Evolutionary conservation across 768 basidiomycete genomes (phyloP).

Genomic region (Cyclocybe aegerita): DNA sequence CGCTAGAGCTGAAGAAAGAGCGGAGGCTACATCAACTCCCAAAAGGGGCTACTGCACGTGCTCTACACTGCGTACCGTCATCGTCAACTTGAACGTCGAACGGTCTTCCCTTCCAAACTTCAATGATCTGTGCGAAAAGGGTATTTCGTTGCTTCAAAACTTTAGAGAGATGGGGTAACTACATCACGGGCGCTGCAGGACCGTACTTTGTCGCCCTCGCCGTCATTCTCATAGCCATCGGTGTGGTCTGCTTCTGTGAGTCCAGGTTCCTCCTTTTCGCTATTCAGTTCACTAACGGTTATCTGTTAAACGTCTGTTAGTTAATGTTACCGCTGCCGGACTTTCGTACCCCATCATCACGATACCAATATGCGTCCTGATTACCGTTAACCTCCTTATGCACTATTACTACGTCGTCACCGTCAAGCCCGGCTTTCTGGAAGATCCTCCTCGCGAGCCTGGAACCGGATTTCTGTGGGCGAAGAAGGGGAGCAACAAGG

Average conservation of each 20-base stretch:
- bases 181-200: too few relatives aligned
- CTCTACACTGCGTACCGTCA: too few relatives aligned
- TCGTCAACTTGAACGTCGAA: too few relatives aligned
- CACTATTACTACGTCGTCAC: slow-evolving; percentile 90
- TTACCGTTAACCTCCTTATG: slow-evolving; percentile 70
- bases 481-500: slow-evolving; percentile 24
- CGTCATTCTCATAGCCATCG: too few relatives aligned
- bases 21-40: too few relatives aligned
- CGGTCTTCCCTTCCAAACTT: not conserved
- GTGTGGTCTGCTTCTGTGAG: too few relatives aligned
- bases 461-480: slow-evolving; percentile 61
- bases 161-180: slow-evolving; percentile 32
- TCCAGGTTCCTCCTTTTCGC: too few relatives aligned
- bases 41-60: too few relatives aligned
- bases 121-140: slow-evolving; percentile 43
- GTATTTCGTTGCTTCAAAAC: slow-evolving; percentile 55
- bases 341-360: slow-evolving; percentile 59
- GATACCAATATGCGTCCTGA: slow-evolving; percentile 69
- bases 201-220: too few relatives aligned
- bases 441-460: slow-evolving; percentile 47
- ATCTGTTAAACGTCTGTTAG: slow-evolving; percentile 37
- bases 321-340: slow-evolving; percentile 73
- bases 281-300: too few relatives aligned
- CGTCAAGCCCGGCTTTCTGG: slow-evolving; percentile 75
- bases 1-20: too few relatives aligned